Base-by-base conservation (phyloP, 1,284 basidiomycete genomes). In the Boletus nobilissimus region DNA sequence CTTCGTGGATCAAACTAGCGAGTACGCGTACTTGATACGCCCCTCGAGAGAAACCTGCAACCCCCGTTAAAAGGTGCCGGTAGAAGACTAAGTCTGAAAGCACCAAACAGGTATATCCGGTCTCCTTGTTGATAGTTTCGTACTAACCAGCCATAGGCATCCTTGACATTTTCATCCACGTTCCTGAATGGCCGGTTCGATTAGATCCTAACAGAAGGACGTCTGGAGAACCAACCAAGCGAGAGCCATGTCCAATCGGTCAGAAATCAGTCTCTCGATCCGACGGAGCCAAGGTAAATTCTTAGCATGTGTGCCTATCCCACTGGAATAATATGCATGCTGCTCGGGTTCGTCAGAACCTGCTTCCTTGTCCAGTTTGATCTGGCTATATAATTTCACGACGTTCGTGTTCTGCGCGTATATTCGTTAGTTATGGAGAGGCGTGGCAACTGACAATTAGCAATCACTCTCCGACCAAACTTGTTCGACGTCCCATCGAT, bases 81-180 rank as follows among this genome's bases (percentile, higher is more conserved):
- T 26, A 8, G 19, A 26, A 38, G 36, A 63, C 22, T 63, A 38
- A 2, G 36, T 29, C 11, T 36, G 16, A 39, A 29, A 7, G 22
- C 11, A 88, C 88, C 88, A 74, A 88, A 88, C 16, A 89, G 34
- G 16, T 74, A 74, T 68, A 74, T 39, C n/a, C 29, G 24, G 13
- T 73, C 72, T 8, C 65, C 72, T 18, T 48, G 7, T 6, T 13
- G 51, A 38, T 68, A 69, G 32, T 7, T n/a, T 18, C 14, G 11
- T 5, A 7, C 54, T 32, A 73, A 26, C 72, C 72, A 73, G 8
- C 29, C 64, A 11, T 66, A 66, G 6, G 64, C 64, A 22, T 66
- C 39, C 39, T 40, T 66, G 3, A 66, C 26, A 13, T 40, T 66
- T 66, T 43, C 29, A 0, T 66, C 64, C 9, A 66, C 19, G 6